These are phyloP conservation scores for Pichia kudriavzevii DNA, from an alignment of 1,139 yeast species.

Conservation along the genomic window DNA sequence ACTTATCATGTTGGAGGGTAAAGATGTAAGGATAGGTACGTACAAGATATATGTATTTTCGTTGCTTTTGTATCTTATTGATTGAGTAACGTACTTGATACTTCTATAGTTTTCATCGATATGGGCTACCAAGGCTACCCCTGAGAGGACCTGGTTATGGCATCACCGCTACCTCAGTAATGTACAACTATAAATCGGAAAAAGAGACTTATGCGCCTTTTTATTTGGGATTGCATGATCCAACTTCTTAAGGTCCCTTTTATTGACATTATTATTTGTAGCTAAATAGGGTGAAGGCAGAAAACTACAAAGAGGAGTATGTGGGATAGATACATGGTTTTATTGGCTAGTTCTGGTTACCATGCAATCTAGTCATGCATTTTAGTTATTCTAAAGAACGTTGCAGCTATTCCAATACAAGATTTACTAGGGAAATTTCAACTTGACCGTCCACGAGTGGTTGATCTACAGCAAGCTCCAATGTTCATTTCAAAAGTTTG, in stretches of 20 bases:
- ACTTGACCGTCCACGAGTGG: conserved; percentile 30
- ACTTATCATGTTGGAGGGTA: too few species aligned
- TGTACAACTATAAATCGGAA: conserved; percentile 33
- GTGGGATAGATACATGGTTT: conserved; percentile 38
- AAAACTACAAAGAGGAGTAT: conserved; percentile 26
- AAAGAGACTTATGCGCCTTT: conserved; percentile 30
- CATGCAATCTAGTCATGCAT: conserved; percentile 35
- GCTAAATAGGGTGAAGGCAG: conserved; percentile 11
- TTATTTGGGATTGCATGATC: conserved; percentile 28
- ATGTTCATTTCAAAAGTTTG: conserved; percentile 35
- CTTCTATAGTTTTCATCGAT: conserved; percentile 26
- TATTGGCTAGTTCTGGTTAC: conserved; percentile 35
- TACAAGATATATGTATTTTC: conserved; percentile 20
- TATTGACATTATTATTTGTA: conserved; percentile 27
- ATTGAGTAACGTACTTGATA: conserved; percentile 24
- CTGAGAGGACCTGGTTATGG: conserved; percentile 38
- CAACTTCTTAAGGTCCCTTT: conserved; percentile 32
- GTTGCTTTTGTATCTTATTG: conserved; percentile 29
- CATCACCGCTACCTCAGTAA: conserved; percentile 28
- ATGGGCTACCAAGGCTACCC: conserved; percentile 32
- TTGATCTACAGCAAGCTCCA: conserved; percentile 6
- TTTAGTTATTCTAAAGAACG: conserved; percentile 38
- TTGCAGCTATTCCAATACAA: conserved; percentile 41
- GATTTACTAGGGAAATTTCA: conserved; percentile 39
- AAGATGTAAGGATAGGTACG: too few species aligned